Conservation (phyloP, 192 early-diverging fungal species). For the Coemansia sp. region DNA sequence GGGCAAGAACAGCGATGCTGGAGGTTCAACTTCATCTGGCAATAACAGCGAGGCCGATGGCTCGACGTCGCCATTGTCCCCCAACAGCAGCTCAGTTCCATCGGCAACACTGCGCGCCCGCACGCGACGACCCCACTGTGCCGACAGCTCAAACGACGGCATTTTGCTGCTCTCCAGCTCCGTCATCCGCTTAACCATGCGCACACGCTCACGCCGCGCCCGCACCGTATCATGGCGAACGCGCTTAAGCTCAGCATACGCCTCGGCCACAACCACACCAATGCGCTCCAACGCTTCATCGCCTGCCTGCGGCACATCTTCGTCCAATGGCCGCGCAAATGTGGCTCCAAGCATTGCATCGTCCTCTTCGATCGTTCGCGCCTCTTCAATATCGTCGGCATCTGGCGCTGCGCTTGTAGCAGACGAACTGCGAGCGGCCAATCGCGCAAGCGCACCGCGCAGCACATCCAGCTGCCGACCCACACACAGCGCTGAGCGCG, state of each 20-base stretch:
- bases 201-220: conserved; percentile 30
- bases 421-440: conserved; percentile 5
- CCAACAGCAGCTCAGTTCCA: conserved; percentile 3
- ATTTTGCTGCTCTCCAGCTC: conserved; percentile 36
- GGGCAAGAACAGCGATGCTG: conserved; percentile 30
- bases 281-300: conserved; percentile 39
- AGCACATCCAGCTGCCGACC: conserved; percentile 38
- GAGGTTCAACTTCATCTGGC: conserved; percentile 28
- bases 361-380: conserved; percentile 32
- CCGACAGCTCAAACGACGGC: conserved; percentile 43
- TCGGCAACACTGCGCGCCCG: conserved; percentile 34
- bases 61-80: conserved; percentile 19
- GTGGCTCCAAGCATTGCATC: conserved; percentile 40
- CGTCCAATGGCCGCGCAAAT: conserved; percentile 33
- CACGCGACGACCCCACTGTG: conserved; percentile 37
- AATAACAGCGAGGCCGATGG: conserved; percentile 38
- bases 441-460: conserved; percentile 18
- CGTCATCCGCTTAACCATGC: conserved; percentile 39
- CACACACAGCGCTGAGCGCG: conserved; percentile 30
- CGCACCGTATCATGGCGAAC: conserved; percentile 25
- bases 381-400: conserved; percentile 27
- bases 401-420: conserved; percentile 7
- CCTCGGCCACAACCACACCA: conserved; percentile 21
- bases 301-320: conserved; percentile 10
- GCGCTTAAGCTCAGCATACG: conserved; percentile 29